Conservation (phyloP, 306 rosid species). For the Trichosanthes cucumerina region DNA sequence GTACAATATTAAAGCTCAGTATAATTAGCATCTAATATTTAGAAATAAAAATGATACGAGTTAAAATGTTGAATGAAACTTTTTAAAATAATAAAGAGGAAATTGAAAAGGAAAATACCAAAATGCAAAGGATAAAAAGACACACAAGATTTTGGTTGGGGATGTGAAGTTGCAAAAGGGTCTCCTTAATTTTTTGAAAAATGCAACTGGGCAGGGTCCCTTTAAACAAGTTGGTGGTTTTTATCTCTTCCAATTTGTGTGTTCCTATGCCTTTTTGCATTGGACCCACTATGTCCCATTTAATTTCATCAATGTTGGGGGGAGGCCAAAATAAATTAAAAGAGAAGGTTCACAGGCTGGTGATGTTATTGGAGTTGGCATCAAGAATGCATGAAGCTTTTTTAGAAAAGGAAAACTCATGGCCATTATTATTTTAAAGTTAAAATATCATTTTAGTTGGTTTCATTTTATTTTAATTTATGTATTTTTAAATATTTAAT, state of each 20-base stretch:
- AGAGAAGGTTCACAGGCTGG: neutral
- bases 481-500: no score
- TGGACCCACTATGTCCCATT: neutral
- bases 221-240: neutral
- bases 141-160: no score
- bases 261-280: neutral
- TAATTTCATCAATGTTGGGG: neutral
- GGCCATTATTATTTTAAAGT: neutral
- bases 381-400: neutral
- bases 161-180: neutral
- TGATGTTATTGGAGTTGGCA: neutral
- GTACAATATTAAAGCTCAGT: no score
- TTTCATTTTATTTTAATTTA: no score
- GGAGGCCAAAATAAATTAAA: neutral
- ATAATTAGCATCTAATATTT: no score
- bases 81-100: no score
- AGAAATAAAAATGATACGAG: no score
- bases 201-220: neutral
- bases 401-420: neutral
- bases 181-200: neutral
- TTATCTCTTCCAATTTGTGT: neutral
- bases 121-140: no score
- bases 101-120: no score
- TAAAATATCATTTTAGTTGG: no score
- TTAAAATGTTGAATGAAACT: no score